Conservation (phyloP, 768 basidiomycete genomes). For the Serendipita vermifera region DNA sequence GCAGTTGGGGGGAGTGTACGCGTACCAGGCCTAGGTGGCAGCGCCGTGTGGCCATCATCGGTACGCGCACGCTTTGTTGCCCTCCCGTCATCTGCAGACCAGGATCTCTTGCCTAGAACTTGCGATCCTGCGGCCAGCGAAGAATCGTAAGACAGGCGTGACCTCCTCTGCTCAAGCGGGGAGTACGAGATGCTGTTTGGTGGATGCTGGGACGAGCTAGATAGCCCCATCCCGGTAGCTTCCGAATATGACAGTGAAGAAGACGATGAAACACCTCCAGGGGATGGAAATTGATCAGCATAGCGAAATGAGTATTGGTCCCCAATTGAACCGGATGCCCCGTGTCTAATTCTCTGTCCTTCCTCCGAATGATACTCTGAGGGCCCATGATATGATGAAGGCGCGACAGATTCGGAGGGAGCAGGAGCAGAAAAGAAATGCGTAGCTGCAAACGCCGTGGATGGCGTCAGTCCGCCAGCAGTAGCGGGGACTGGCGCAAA, state of each 20-base stretch:
- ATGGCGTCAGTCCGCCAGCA: too few relatives aligned
- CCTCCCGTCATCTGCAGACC: not conserved
- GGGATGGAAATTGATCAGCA: not conserved
- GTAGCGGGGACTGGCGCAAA: too few relatives aligned
- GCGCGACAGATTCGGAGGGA: too few relatives aligned
- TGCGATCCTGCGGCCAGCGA: not conserved
- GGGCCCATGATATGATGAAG: too few relatives aligned
- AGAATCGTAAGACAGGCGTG: conserved; percentile 4
- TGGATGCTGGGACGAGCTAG: not conserved
- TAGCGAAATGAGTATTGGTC: not conserved
- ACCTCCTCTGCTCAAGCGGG: not conserved
- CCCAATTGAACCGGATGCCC: too few relatives aligned
- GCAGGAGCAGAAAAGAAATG: too few relatives aligned
- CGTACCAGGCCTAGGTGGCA: not conserved
- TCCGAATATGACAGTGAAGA: not conserved
- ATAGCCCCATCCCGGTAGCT: not conserved
- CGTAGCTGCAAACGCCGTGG: too few relatives aligned
- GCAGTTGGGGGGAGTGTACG: not conserved
- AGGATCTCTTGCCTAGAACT: not conserved
- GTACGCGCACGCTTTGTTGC: not conserved
- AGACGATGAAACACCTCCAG: not conserved
- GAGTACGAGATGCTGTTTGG: not conserved
- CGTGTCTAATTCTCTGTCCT: too few relatives aligned
- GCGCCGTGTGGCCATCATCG: not conserved
- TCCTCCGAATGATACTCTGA: too few relatives aligned